phyloP scores from a whole-genome alignment of 1,139 yeast species.

The Blastobotrys persicus region DNA sequence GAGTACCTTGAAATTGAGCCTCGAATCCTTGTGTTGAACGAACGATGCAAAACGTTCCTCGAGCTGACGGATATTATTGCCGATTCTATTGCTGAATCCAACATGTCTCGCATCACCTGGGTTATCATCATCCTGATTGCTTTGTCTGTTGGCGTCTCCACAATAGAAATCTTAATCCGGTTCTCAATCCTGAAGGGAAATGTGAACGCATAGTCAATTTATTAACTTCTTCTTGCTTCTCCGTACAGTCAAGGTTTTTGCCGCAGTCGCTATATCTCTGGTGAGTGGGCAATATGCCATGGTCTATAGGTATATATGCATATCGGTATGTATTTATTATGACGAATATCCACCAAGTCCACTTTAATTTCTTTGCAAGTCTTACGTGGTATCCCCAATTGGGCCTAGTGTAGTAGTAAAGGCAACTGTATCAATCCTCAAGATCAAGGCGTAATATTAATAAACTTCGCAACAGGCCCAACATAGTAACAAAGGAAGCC shows the following conservation, averaged over 20 bases:
- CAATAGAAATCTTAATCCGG: constrained; percentile 55
- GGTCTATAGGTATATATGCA: too few relatives aligned
- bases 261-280: too few relatives aligned
- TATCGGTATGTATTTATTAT: too few relatives aligned
- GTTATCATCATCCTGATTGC: constrained; percentile 83
- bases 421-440: constrained; percentile 4
- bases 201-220: constrained; percentile 6
- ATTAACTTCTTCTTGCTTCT: neutral
- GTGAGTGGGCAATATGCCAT: too few relatives aligned
- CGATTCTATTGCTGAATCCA: constrained; percentile 89
- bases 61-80: constrained; percentile 91
- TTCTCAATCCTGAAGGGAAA: constrained; percentile 46
- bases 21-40: constrained; percentile 88
- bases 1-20: constrained; percentile 94
- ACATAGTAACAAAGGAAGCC: constrained; percentile 91
- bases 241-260: too few relatives aligned
- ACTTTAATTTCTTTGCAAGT: too few relatives aligned
- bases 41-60: constrained; percentile 87
- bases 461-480: constrained; percentile 71
- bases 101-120: constrained; percentile 88
- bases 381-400: too few relatives aligned
- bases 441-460: constrained; percentile 73
- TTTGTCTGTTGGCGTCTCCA: constrained; percentile 69
- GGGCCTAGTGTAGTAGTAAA: too few relatives aligned
- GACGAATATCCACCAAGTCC: too few relatives aligned